phyloP scores from a whole-genome alignment of 345 rosid species.

The Citrus unshiu region DNA sequence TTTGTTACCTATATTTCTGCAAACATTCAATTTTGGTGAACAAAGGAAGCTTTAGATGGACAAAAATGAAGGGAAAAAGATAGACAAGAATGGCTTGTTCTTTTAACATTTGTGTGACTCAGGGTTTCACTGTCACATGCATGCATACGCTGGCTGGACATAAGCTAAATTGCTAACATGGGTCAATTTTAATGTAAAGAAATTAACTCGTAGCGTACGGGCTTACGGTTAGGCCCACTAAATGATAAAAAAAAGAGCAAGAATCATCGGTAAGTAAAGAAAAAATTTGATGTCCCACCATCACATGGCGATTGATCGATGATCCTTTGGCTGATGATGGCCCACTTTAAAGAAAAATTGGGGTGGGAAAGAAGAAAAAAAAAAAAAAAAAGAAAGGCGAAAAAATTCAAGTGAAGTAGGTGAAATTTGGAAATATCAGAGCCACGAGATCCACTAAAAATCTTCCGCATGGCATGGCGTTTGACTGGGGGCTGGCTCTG shows the following conservation, averaged over 20 bases:
- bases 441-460: conserved; percentile 9
- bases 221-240: conserved; percentile 15
- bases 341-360: not conserved
- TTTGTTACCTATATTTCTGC: not conserved
- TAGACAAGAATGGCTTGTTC: not conserved
- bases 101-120: not conserved
- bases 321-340: conserved; percentile 6
- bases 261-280: not conserved
- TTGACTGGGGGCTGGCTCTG: too few relatives aligned
- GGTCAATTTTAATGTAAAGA: not conserved
- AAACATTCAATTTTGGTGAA: not conserved
- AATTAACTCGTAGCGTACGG: not conserved
- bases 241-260: not conserved
- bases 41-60: not conserved
- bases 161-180: not conserved
- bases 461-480: conserved; percentile 13
- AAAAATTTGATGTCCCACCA: conserved; percentile 16
- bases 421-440: conserved; percentile 10
- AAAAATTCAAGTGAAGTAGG: conserved; percentile 14
- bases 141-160: not conserved
- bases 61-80: not conserved
- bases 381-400: not conserved
- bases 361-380: not conserved
- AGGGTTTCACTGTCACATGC: not conserved
- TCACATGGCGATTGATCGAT: conserved; percentile 21